Conservation (phyloP, 2,329 filamentous ascomycete species). For the Fusarium liriodendri region DNA sequence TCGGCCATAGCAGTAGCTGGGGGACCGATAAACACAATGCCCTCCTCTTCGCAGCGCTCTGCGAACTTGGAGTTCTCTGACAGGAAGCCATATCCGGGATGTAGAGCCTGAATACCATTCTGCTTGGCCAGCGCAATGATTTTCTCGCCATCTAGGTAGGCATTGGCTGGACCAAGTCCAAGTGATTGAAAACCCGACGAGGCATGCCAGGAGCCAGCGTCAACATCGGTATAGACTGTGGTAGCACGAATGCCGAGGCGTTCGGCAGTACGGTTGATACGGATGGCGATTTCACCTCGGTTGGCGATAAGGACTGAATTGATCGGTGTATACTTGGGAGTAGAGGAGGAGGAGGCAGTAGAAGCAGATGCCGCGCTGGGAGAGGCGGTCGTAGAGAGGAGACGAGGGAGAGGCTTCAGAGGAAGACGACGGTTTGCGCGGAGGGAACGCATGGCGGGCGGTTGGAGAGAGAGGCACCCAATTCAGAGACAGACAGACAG, state of each 20-base stretch:
- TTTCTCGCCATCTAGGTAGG: slow-evolving; percentile 92
- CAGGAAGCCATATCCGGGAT: slow-evolving; percentile 96
- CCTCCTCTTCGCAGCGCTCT: slow-evolving; percentile 86
- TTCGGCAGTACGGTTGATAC: slow-evolving; percentile 88
- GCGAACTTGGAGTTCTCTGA: slow-evolving; percentile 96
- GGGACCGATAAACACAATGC: slow-evolving; percentile 93
- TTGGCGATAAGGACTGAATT: slow-evolving; percentile 95
- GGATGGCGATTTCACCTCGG: slow-evolving; percentile 94
- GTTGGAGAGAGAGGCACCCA: slow-evolving; percentile 20
- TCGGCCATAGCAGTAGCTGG: slow-evolving; percentile 84
- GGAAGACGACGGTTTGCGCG: slow-evolving; percentile 62
- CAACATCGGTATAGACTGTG: slow-evolving; percentile 94
- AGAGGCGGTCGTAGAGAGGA: slow-evolving; percentile 50
- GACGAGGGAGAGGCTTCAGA: slow-evolving; percentile 57
- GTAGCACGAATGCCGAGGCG: slow-evolving; percentile 92
- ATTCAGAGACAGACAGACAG: slow-evolving; percentile 15
- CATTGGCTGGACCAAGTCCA: slow-evolving; percentile 83
- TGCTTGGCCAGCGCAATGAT: slow-evolving; percentile 91
- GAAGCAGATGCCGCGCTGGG: slow-evolving; percentile 48
- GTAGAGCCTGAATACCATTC: slow-evolving; percentile 88
- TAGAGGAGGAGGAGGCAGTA: slow-evolving; percentile 44
- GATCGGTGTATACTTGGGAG: slow-evolving; percentile 61
- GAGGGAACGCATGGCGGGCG: slow-evolving; percentile 64
- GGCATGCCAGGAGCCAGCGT: slow-evolving; percentile 88
- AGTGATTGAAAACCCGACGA: slow-evolving; percentile 85